These are phyloP conservation scores for Eimeria tenella DNA, from an alignment of 169 alveolate species.

Conservation along the genomic window DNA sequence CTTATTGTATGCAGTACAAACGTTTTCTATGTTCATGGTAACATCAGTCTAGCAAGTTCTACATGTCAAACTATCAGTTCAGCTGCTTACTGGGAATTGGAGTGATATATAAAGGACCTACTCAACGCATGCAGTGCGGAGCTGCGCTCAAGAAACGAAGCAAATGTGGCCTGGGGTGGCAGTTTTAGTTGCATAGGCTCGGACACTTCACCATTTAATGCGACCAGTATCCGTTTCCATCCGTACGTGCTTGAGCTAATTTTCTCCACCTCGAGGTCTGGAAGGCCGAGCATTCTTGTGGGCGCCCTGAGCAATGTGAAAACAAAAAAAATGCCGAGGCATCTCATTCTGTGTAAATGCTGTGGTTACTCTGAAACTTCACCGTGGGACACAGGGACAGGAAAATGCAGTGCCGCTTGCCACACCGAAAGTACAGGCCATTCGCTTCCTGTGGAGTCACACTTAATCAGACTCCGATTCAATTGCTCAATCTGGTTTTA, in stretches of 20 bases:
- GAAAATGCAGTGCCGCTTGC: not conserved
- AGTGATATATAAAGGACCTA: not conserved
- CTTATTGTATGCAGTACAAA: not conserved
- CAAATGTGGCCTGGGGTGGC: conserved; percentile 59
- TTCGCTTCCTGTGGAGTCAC: not conserved
- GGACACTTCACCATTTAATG: conserved; percentile 59
- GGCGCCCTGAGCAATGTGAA: not conserved
- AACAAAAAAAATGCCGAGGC: too few relatives aligned
- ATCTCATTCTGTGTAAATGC: too few relatives aligned
- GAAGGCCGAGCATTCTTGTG: conserved; percentile 66
- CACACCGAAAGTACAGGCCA: not conserved
- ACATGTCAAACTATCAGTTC: not conserved
- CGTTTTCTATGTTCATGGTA: not conserved
- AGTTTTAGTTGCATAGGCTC: conserved; percentile 74
- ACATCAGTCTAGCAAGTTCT: not conserved
- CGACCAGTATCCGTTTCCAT: conserved; percentile 70
- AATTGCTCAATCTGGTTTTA: not conserved
- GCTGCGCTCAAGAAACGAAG: conserved; percentile 64
- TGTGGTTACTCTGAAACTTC: not conserved
- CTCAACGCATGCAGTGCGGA: conserved; percentile 48
- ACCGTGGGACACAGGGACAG: not conserved
- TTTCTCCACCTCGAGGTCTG: conserved; percentile 61
- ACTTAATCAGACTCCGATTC: not conserved
- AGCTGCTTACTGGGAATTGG: not conserved
- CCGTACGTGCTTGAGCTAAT: conserved; percentile 58